phyloP scores from a whole-genome alignment of 2,329 filamentous ascomycete genomes.

The Neoascochyta sp. region DNA sequence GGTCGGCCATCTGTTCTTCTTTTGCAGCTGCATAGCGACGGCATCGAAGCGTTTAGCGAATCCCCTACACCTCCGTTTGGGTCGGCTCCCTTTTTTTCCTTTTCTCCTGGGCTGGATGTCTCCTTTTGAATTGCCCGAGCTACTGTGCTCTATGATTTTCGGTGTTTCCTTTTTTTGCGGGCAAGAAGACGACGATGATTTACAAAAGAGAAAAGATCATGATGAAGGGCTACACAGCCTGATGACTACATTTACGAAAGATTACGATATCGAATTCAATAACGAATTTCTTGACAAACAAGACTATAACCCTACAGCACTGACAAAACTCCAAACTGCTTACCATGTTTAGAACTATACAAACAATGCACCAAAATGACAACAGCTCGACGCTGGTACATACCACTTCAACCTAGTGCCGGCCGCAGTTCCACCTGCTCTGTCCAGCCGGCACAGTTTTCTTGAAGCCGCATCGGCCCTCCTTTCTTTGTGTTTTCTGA shows the following conservation, averaged over 20 bases:
- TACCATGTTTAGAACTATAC: too few relatives aligned
- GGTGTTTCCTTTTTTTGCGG: conserved; percentile 4
- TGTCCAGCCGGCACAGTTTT: too few relatives aligned
- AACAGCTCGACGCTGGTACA: too few relatives aligned
- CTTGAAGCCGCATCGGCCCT: too few relatives aligned
- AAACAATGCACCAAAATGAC: too few relatives aligned
- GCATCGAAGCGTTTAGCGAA: conserved; percentile 36
- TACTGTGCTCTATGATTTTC: conserved; percentile 2
- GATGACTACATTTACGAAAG: conserved; percentile 6
- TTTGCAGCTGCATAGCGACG: conserved; percentile 35
- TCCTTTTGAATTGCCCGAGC: conserved; percentile 12
- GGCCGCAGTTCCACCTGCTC: too few relatives aligned
- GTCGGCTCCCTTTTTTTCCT: conserved; percentile 10
- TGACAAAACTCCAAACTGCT: too few relatives aligned
- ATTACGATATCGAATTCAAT: conserved; percentile 5
- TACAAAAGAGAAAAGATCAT: conserved; percentile 14
- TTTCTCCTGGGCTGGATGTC: conserved; percentile 14
- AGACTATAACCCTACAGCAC: too few relatives aligned
- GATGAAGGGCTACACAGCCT: conserved; percentile 8
- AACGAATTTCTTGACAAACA: too few relatives aligned
- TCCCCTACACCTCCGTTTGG: conserved; percentile 7
- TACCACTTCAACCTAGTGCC: too few relatives aligned
- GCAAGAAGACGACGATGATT: conserved; percentile 2
- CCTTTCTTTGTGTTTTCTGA: too few relatives aligned
- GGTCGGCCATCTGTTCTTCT: conserved; percentile 12